Evolutionary conservation across 2,329 filamentous ascomycete genomes (phyloP), one percentile per base, ranked within the genome.

Genomic region (Colletotrichum tamarilloi): DNA sequence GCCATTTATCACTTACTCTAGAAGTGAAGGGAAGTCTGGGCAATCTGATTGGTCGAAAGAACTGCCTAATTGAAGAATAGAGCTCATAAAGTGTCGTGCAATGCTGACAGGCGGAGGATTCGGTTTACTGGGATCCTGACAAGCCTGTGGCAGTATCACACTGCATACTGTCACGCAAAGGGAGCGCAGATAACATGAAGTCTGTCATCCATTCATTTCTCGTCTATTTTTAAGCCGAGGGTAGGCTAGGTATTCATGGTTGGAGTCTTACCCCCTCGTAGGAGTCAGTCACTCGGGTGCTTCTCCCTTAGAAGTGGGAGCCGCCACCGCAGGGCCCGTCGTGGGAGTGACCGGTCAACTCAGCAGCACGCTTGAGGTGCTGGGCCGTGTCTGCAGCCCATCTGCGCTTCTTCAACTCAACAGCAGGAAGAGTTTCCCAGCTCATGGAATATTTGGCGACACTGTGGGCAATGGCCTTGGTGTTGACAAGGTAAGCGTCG

Each of bases 401-500:
- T 26, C 80, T 70, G 58, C 81, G 76, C 71, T 79, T 78, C 58
- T 70, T 71, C 53, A 77, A 73, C 77, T 75, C 76, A 62, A 75
- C 80, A 26, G 73, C 53, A 12, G 80, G 80, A n/a, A 85, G 75
- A 4, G 77, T 74, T 63, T 83, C 81, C 62, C 79, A 85, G 77
- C 82, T 84, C 67, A 78, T 74, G 52, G 84, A 82, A 70, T 85
- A 85, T 76, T 80, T 82, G 74, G 84, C 83, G 8, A 85, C 82
- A 19, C 81, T 80, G 79, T 85, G 78, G 42, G 83, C 83, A 46
- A 85, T 84, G 42, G 79, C 81, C 80, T 85, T 81, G 26, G 84
- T 83, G 79, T 86, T 87, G 73, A 86, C 75, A 22, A 85, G 80
- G 79, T 81, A 87, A 6, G 86, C 86, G 56, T 85, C 84, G 65